Percentiles rank a stretch among this genome's conserved stretches.
Conservation (phyloP, 768 basidiomycete species). For the Tephrocybe sp. region DNA sequence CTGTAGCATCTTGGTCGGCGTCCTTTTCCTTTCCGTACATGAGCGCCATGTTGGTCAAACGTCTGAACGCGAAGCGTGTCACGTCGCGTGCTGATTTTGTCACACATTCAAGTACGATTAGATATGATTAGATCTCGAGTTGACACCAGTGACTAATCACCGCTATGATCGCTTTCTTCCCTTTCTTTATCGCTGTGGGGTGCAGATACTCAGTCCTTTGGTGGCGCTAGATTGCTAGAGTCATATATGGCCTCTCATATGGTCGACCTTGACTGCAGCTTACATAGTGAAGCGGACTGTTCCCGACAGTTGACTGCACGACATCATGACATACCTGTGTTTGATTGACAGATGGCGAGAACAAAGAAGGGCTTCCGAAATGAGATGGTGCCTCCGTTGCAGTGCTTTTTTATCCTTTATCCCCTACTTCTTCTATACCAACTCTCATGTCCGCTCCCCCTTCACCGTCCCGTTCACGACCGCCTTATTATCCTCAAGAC, state of each 20-base stretch:
- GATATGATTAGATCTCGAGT: not conserved
- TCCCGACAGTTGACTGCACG: not conserved
- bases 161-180: too few relatives aligned
- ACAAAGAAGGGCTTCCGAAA: not conserved
- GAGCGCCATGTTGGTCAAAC: constrained; percentile 39
- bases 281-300: too few relatives aligned
- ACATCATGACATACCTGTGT: not conserved
- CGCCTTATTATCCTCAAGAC: not conserved
- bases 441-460: constrained; percentile 1
- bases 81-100: constrained; percentile 18
- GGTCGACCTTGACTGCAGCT: too few relatives aligned
- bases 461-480: not conserved
- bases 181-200: too few relatives aligned
- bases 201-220: too few relatives aligned
- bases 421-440: not conserved
- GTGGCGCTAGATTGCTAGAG: too few relatives aligned
- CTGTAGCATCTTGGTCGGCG: constrained; percentile 28
- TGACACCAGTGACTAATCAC: too few relatives aligned
- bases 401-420: too few relatives aligned
- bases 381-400: too few relatives aligned
- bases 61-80: constrained; percentile 10
- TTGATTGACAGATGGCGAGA: not conserved
- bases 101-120: constrained; percentile 6
- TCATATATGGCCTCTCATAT: too few relatives aligned
- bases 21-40: constrained; percentile 73